These are phyloP conservation scores for Austroboletus eburneus DNA, from an alignment of 768 basidiomycete species.

Conservation along the genomic window DNA sequence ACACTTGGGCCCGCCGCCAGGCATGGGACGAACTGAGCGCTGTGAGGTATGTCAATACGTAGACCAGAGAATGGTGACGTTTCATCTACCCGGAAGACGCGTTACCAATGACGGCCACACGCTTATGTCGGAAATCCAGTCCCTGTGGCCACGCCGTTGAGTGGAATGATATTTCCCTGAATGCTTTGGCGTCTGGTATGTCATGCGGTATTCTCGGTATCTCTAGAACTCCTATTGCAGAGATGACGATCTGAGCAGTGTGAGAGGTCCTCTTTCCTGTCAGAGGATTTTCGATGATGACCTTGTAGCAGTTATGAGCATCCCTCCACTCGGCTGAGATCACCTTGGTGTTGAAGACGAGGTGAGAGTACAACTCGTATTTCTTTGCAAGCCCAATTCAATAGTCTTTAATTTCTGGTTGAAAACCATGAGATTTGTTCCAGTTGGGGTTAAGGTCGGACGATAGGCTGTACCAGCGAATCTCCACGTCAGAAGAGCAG, in stretches of 20 bases:
- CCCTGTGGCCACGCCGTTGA: conserved; percentile 46
- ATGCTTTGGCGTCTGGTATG: conserved; percentile 34
- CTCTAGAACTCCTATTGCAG: conserved; percentile 47
- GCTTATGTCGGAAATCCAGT: conserved; percentile 40
- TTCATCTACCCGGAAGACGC: conserved; percentile 54
- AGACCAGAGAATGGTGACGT: not conserved
- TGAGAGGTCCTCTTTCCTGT: conserved; percentile 29
- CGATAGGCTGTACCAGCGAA: conserved; percentile 45
- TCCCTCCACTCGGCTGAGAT: conserved; percentile 44
- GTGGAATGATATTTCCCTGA: conserved; percentile 51
- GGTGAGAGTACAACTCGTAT: conserved; percentile 38
- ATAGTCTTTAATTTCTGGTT: conserved; percentile 42
- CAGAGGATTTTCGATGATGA: conserved; percentile 30
- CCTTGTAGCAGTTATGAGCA: conserved; percentile 32
- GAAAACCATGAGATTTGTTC: conserved; percentile 38
- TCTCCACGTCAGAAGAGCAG: conserved; percentile 41
- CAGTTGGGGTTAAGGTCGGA: conserved; percentile 45
- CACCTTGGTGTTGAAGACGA: conserved; percentile 43
- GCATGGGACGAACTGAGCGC: conserved; percentile 58
- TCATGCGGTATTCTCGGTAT: conserved; percentile 37
- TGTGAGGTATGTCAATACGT: conserved; percentile 21
- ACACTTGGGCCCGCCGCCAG: conserved; percentile 50
- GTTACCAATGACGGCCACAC: conserved; percentile 49
- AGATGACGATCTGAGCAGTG: conserved; percentile 46
- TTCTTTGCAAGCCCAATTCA: conserved; percentile 40